These are phyloP conservation scores for Tilletia caries DNA, from an alignment of 1,284 basidiomycete species.

Conservation along the genomic window DNA sequence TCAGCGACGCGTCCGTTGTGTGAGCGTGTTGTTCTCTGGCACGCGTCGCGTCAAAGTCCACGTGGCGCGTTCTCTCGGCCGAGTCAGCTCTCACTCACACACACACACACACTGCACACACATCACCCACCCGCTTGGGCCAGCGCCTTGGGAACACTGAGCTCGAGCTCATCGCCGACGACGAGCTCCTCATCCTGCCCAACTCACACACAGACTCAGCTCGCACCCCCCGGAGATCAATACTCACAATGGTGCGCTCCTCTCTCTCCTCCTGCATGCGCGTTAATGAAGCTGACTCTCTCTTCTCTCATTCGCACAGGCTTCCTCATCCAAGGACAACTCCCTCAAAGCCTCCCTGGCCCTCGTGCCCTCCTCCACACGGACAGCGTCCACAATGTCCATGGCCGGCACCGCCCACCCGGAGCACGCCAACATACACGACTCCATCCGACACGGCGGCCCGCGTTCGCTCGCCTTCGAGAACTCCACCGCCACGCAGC, in stretches of 20 bases:
- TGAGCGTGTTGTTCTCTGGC: not conserved
- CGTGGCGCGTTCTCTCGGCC: not conserved
- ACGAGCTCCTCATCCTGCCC: too few species aligned
- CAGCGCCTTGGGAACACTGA: not conserved
- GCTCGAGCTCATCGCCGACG: not conserved
- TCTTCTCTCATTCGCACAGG: too few species aligned
- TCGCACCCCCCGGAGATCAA: too few species aligned
- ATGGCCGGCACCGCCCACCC: slow-evolving; percentile 38
- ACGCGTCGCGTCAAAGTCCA: not conserved
- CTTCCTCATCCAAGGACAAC: not conserved
- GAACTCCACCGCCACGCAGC: slow-evolving; percentile 27
- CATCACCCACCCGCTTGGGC: slow-evolving; percentile 3
- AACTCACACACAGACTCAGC: too few species aligned
- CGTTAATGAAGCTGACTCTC: too few species aligned
- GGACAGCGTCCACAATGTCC: slow-evolving; percentile 25
- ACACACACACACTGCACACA: not conserved
- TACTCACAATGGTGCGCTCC: not conserved
- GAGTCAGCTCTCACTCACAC: too few species aligned
- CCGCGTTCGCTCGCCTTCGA: slow-evolving; percentile 36
- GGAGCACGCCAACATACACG: slow-evolving; percentile 45
- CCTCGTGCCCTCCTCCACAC: slow-evolving; percentile 32
- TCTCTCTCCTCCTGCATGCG: too few species aligned
- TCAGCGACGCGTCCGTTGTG: too few species aligned
- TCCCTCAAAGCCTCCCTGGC: slow-evolving; percentile 18
- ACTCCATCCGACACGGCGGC: slow-evolving; percentile 46